Base-by-base conservation (phyloP, 345 rosid genomes). In the Nasturtium officinale region DNA sequence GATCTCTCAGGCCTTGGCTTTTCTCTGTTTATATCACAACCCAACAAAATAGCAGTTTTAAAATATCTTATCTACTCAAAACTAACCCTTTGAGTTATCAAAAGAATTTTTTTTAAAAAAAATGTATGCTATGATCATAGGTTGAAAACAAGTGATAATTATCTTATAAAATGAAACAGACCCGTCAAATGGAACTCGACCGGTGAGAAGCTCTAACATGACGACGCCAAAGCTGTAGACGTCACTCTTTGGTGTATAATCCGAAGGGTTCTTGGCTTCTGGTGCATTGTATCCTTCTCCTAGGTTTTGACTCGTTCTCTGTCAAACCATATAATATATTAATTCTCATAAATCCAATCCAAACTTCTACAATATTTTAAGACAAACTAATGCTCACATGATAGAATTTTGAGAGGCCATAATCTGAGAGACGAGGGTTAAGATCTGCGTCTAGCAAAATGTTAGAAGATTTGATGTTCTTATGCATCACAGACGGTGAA, bases 211-310 rank as follows among this genome's bases (percentile, higher is more conserved):
- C 83, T 95, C 97, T 65, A 95, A 70, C 99, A 91, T 91, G 37
- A 91, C 99, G 43, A 95, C 92, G 5, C 99, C 99, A 30, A 91
- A 89, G 72, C 97, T 91, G 79, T 89, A 95, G 16, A 90, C 83
- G 17, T 95, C 99, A 73, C 99, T 87, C 86, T 88, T 95, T 47
- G 84, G 48, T 11, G 99, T 87, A 66, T 90, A 95, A 6, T 87
- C 85, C 3, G 90, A 77, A 30, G 92, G 88, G 60, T 40, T 81
- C 40, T 79, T 78, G 67, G 96, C 89, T 76, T 95, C 99, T 37
- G 99, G 99, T 15, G 96, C 96, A 76, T 86, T 89, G 72, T 91
- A 95, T 30, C 96, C 99, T 6, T 87, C 89, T 64, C 80, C 80
- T 48, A 77, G 55, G 74, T 89, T 91, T 80, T 88, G 95, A 82